phyloP scores from a whole-genome alignment of 345 rosid genomes.

The Trapa incisa region DNA sequence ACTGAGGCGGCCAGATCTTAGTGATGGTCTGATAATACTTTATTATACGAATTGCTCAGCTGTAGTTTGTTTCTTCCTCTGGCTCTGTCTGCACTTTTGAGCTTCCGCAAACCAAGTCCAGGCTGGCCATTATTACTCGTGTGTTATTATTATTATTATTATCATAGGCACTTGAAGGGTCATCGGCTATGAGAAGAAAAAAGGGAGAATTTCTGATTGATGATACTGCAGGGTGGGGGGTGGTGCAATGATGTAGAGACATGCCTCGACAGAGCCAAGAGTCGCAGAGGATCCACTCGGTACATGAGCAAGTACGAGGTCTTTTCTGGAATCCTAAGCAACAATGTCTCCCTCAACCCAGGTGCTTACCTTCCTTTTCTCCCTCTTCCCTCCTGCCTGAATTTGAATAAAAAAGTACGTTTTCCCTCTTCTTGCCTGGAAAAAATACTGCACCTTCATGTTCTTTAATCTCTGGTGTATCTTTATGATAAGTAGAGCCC shows the following conservation, averaged over 20 bases:
- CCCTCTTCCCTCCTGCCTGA: no score
- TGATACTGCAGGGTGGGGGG: constrained; percentile 65
- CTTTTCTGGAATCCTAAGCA: constrained; percentile 79
- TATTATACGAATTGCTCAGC: no score
- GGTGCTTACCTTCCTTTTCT: constrained; percentile 16
- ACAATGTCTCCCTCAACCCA: constrained; percentile 71
- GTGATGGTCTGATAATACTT: no score
- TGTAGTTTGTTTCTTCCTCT: no score
- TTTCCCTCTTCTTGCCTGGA: no score
- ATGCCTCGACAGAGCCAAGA: constrained; percentile 60
- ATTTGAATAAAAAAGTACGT: no score
- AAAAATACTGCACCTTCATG: background rate
- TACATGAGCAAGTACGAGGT: constrained; percentile 50
- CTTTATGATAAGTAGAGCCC: background rate
- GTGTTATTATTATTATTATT: background rate
- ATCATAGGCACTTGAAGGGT: background rate
- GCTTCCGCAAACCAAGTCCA: background rate
- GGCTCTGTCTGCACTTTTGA: no score
- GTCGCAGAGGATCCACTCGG: constrained; percentile 68
- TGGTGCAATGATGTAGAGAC: constrained; percentile 86
- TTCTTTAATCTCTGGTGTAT: background rate
- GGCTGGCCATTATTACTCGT: background rate
- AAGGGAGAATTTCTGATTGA: background rate
- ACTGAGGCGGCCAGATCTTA: no score
- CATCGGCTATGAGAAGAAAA: background rate